These are phyloP conservation scores for Limonium bicolor DNA, from an alignment of 148 eudicot species.

Conservation along the genomic window DNA sequence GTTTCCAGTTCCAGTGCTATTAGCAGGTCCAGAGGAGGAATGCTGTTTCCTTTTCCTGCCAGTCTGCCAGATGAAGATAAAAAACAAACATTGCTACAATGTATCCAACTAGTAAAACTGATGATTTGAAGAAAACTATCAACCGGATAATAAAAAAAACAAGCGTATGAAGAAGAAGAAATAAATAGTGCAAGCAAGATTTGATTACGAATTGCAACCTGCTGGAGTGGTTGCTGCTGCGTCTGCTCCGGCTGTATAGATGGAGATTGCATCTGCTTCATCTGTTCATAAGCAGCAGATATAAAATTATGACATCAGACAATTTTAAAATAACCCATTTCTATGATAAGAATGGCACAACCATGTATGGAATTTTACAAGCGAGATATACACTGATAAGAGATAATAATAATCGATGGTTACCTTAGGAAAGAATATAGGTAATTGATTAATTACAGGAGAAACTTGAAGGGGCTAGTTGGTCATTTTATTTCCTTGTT, in stretches of 20 bases:
- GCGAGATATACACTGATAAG: too few relatives aligned
- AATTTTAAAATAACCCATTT: too few relatives aligned
- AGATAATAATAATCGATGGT: too few relatives aligned
- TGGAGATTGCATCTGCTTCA: conserved; percentile 87
- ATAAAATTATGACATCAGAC: too few relatives aligned
- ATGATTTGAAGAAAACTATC: neutral
- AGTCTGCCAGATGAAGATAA: conserved; percentile 28
- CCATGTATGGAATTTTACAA: too few relatives aligned
- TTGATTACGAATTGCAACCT: conserved; percentile 25
- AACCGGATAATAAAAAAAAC: neutral
- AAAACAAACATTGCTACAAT: too few relatives aligned
- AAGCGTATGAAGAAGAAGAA: neutral
- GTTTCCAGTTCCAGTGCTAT: conserved; percentile 97
- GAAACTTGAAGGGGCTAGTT: too few relatives aligned
- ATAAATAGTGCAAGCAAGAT: neutral
- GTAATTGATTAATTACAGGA: too few relatives aligned
- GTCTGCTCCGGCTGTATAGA: conserved; percentile 89
- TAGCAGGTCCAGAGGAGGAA: conserved; percentile 98
- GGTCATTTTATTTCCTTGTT: too few relatives aligned
- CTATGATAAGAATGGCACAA: too few relatives aligned
- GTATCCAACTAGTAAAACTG: neutral
- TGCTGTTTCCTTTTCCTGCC: conserved; percentile 84
- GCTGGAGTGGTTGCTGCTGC: conserved; percentile 84
- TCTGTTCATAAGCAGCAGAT: too few relatives aligned
- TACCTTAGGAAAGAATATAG: too few relatives aligned